Evolutionary conservation across 129 eudicot genomes (phyloP), one percentile per base, ranked within the genome.

Genomic region (Chrysanthemum lavandulifolium): DNA sequence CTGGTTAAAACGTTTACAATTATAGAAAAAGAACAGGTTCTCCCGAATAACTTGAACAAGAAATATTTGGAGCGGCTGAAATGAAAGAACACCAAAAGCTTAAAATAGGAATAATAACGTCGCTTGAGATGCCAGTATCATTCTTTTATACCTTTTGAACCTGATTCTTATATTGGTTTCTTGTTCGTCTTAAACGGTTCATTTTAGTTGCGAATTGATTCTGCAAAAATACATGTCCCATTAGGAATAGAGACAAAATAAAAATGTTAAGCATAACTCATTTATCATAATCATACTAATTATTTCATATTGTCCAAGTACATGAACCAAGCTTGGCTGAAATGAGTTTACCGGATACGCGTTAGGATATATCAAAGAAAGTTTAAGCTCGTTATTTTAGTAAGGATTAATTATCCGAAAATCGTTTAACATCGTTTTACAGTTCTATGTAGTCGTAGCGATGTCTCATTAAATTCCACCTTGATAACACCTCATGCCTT

Each of bases 141-240:
- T 64, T 71, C 36, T 23, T 1, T 62, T 78, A 71, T 71, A 71
- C 82, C 29, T 65, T 78, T 71, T 19, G 82, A 71, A 78, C 61
- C 47, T 1, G 77, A 71, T 78, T 54, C 82, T 64, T 31, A 63
- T 5, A 47, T 40, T 54, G 82, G 57, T 78, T 55, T 71, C 13
- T 71, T 71, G 77, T 64, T 71, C 61, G 29, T 71, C 45, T 54
- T 78, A 55, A 45, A 78, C 82, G 67, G 67, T 54, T 55, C 54
- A 64, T 78, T 73, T 60, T 71, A 36, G 68, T 64, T 23, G 7
- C 33, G 82, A 72, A 78, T 78, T 71, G 64, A 63, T 78, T 78
- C 77, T 48, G 54, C 61, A 71, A 57, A 43, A 61, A n/a, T 40
- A 52, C 63, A 51, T 62, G 67, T 70, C 51, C 56, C 61, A 78